Evolutionary conservation across 257 asterid genomes (phyloP).

Genomic region (Misopates orontium): DNA sequence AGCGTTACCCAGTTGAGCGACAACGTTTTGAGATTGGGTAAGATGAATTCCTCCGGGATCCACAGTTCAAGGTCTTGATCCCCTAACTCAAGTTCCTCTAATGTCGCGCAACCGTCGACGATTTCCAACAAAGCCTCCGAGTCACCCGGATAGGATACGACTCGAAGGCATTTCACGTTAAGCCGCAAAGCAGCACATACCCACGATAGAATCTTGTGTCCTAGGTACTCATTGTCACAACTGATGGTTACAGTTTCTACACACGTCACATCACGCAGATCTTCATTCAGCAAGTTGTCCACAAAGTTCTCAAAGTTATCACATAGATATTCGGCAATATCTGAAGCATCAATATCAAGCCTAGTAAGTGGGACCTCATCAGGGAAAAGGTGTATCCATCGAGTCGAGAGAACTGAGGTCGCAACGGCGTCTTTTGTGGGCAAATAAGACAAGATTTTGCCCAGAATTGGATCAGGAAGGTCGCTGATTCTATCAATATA

Average conservation of each 20-base stretch:
- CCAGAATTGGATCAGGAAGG: background rate
- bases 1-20: background rate
- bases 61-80: background rate
- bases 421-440: background rate
- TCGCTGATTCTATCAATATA: background rate
- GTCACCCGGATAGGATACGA: background rate
- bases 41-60: background rate
- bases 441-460: background rate
- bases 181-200: background rate
- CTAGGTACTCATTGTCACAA: background rate
- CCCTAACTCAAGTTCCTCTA: background rate
- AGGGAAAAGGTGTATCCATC: background rate
- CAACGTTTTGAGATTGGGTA: background rate
- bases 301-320: background rate
- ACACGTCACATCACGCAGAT: background rate
- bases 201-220: background rate
- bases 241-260: background rate
- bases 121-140: background rate
- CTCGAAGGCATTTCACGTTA: background rate
- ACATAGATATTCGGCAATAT: background rate
- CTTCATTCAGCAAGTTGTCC: background rate
- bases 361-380: background rate
- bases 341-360: background rate
- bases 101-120: background rate
- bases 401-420: background rate